These are phyloP conservation scores for Backusella tarrabulga DNA, from an alignment of 192 early-diverging fungal species.

Conservation along the genomic window DNA sequence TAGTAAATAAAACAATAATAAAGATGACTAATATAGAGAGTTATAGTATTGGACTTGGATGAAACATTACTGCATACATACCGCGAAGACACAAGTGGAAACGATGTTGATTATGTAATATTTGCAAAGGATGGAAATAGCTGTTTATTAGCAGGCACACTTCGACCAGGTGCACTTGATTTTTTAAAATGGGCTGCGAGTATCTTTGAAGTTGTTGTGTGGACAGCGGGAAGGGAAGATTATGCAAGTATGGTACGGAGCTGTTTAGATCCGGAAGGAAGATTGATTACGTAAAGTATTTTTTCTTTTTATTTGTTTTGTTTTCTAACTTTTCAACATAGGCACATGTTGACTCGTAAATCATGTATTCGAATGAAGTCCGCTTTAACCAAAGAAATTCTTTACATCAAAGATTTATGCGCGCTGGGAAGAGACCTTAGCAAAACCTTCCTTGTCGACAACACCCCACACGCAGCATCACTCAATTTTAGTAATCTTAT, in stretches of 20 bases:
- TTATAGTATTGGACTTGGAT: constrained; percentile 35
- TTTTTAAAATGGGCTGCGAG: constrained; percentile 35
- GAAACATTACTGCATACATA: constrained; percentile 40
- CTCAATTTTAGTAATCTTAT: constrained; percentile 41
- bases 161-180: constrained; percentile 31
- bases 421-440: constrained; percentile 36
- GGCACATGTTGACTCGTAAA: constrained; percentile 35
- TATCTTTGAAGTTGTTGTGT: constrained; percentile 38
- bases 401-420: constrained; percentile 37
- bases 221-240: constrained; percentile 37
- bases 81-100: constrained; percentile 10
- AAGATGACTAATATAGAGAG: neutral
- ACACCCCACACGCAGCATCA: constrained; percentile 38
- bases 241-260: constrained; percentile 30
- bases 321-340: neutral
- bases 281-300: constrained; percentile 31
- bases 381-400: constrained; percentile 21
- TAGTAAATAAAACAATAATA: neutral
- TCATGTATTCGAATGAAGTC: constrained; percentile 32
- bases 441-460: constrained; percentile 35
- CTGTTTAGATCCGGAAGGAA: constrained; percentile 28
- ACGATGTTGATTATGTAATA: constrained; percentile 31
- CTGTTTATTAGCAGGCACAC: constrained; percentile 26
- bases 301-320: neutral
- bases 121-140: constrained; percentile 28